phyloP scores from a whole-genome alignment of 176 grass and related monocot genomes.

The Zea mays region DNA sequence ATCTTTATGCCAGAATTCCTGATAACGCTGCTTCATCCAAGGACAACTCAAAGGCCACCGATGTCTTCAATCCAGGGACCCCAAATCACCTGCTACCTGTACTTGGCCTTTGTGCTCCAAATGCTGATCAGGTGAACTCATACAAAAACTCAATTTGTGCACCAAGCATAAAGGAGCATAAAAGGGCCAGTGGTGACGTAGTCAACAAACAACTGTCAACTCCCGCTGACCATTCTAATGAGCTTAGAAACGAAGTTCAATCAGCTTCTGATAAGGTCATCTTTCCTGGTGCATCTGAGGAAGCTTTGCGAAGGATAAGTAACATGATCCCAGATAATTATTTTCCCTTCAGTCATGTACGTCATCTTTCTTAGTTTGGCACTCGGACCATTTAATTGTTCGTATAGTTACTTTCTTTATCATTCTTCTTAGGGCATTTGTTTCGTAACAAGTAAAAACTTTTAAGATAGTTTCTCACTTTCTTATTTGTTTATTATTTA shows the following conservation, averaged over 20 bases:
- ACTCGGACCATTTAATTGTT: neutral
- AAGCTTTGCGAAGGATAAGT: conserved; percentile 59
- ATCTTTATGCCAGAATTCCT: conserved; percentile 52
- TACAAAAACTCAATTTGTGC: conserved; percentile 46
- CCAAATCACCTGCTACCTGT: conserved; percentile 75
- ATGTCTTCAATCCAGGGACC: conserved; percentile 54
- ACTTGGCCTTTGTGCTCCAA: conserved; percentile 92
- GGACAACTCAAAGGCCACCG: conserved; percentile 45
- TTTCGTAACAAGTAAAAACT: neutral
- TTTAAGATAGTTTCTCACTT: conserved; percentile 22
- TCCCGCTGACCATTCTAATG: conserved; percentile 39
- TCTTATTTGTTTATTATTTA: conserved; percentile 16
- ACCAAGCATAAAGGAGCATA: conserved; percentile 52
- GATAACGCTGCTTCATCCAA: conserved; percentile 45
- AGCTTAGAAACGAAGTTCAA: conserved; percentile 45
- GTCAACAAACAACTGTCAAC: conserved; percentile 32
- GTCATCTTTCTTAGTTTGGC: conserved; percentile 33
- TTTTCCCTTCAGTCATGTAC: conserved; percentile 92
- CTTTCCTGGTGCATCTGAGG: conserved; percentile 51
- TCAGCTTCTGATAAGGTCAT: conserved; percentile 31
- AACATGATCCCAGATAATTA: conserved; percentile 70
- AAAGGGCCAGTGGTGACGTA: conserved; percentile 45
- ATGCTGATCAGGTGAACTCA: conserved; percentile 67
- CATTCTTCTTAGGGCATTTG: neutral
- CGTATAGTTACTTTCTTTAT: neutral